Conservation (phyloP, 371 early-diverging fungal genomes). For the Actinomucor elegans region DNA sequence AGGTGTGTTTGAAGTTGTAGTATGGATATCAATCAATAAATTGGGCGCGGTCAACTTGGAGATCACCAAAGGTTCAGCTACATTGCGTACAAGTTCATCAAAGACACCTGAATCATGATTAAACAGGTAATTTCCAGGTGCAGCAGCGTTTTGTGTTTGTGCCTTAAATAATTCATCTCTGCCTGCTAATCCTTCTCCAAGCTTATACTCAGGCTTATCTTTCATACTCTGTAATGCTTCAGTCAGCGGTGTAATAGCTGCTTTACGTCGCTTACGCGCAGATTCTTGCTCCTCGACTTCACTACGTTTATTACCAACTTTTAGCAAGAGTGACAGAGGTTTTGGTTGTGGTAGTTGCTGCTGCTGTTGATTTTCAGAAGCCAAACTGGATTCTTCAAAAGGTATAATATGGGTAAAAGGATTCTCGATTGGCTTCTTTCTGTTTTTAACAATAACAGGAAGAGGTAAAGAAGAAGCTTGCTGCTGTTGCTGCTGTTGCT, state of each 20-base stretch:
- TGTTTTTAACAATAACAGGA: slow-evolving; percentile 35
- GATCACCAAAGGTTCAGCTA: slow-evolving; percentile 39
- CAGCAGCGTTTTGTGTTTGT: slow-evolving; percentile 40
- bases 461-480: slow-evolving; percentile 17
- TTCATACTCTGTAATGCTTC: slow-evolving; percentile 22
- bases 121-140: slow-evolving; percentile 47
- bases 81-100: slow-evolving; percentile 30
- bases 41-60: slow-evolving; percentile 46
- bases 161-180: slow-evolving; percentile 29
- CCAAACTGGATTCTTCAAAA: slow-evolving; percentile 47
- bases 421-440: slow-evolving; percentile 47
- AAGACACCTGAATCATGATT: slow-evolving; percentile 28
- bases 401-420: slow-evolving; percentile 57
- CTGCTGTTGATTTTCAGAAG: slow-evolving; percentile 14
- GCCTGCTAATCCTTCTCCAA: slow-evolving; percentile 27
- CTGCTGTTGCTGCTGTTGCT: slow-evolving; percentile 4
- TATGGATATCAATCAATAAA: slow-evolving; percentile 37
- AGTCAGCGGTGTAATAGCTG: slow-evolving; percentile 4
- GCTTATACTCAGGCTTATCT: slow-evolving; percentile 14
- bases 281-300: not conserved
- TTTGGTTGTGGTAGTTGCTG: not conserved
- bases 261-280: slow-evolving; percentile 2
- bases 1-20: slow-evolving; percentile 2
- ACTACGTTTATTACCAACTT: not conserved
- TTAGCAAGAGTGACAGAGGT: slow-evolving; percentile 3